Evolutionary conservation across 2,329 filamentous ascomycete genomes (phyloP), one percentile per base, ranked within the genome.

Genomic region (Chaetothyriales sp.): DNA sequence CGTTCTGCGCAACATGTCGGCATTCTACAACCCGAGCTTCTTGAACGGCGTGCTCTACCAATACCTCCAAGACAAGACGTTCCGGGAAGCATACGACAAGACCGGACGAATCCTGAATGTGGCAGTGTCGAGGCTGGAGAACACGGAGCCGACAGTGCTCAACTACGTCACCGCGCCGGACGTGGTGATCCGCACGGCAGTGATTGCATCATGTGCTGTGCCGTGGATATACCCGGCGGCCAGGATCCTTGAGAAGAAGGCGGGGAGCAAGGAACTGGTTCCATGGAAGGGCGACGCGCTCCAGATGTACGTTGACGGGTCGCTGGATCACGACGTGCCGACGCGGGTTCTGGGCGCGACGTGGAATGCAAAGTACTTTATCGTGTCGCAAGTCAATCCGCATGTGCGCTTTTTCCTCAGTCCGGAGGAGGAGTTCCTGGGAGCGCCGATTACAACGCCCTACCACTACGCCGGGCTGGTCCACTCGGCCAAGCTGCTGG

Each of bases 351-450:
- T 97, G 15, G 82, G 89, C 0, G 89, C 95, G 64, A 89, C 95
- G 85, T 95, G 95, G 73, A 95, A 95, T 63, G 89, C 95, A 65
- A 95, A 95, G 63, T 90, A 95, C 65, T 95, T 95, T 64, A 95
- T 97, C 59, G 90, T 95, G 18, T 95, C 89, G 0, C 90, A 97
- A 65, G 89, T 95, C 48, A 97, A 97, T 62, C 90, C 90, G 0
- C 90, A 97, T 61, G 86, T 95, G 7, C 80, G 94, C 0, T 87
- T 88, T 0, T 95, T 97, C 62, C 71, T 95, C 15, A 74, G 79
- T 15, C 85, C 82, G 58, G 86, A 94, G 53, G 85, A 88, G 55
- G 75, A 77, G 22, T 66, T 77, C 1, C 58, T 62, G 25, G 60
- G 54, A 18, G 28, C 89, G 0, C 75, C 80, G 46, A 81, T 76